A percentile compares a stretch with the other conserved stretches of the same genome.
Conservation (phyloP, 768 basidiomycete species). For the Termitomyces sp. region DNA sequence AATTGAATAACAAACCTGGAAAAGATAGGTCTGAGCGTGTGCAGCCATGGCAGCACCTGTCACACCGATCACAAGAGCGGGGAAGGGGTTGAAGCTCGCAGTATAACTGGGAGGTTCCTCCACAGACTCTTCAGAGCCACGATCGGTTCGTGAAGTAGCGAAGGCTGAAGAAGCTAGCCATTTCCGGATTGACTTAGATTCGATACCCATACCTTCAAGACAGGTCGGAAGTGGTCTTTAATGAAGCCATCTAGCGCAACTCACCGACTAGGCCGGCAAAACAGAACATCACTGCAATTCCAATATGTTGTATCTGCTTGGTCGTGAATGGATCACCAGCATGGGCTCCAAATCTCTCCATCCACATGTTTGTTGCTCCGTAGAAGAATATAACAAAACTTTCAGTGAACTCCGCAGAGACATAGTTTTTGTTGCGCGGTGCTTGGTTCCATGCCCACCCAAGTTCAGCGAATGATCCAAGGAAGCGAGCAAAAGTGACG, state of each 20-base stretch:
- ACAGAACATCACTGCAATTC: slow-evolving; percentile 96
- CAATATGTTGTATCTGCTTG: slow-evolving; percentile 91
- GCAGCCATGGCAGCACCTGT: slow-evolving; percentile 94
- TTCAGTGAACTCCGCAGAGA: slow-evolving; percentile 76
- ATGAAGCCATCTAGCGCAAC: neutral
- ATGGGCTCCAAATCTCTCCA: slow-evolving; percentile 89
- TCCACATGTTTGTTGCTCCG: slow-evolving; percentile 91
- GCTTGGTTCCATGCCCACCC: slow-evolving; percentile 96
- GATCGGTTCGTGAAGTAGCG: slow-evolving; percentile 20
- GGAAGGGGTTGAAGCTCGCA: slow-evolving; percentile 87
- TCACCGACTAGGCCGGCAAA: slow-evolving; percentile 81
- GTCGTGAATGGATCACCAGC: slow-evolving; percentile 83
- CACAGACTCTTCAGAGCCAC: slow-evolving; percentile 37
- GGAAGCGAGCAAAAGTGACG: slow-evolving; percentile 88
- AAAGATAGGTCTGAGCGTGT: slow-evolving; percentile 87
- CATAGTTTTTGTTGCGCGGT: slow-evolving; percentile 41
- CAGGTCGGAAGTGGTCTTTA: neutral
- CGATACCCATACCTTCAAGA: slow-evolving; percentile 68
- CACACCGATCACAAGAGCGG: slow-evolving; percentile 89
- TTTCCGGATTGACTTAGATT: slow-evolving; percentile 67
- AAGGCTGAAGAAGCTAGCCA: slow-evolving; percentile 68
- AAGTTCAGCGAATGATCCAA: slow-evolving; percentile 78
- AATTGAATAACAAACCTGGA: slow-evolving; percentile 50
- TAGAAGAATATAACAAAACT: slow-evolving; percentile 83
- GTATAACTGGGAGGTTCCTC: slow-evolving; percentile 71